Evolutionary conservation across 805 yeast species (phyloP), one percentile per base, ranked within the genome.

Genomic region (Maudiozyma pseudohumilis): DNA sequence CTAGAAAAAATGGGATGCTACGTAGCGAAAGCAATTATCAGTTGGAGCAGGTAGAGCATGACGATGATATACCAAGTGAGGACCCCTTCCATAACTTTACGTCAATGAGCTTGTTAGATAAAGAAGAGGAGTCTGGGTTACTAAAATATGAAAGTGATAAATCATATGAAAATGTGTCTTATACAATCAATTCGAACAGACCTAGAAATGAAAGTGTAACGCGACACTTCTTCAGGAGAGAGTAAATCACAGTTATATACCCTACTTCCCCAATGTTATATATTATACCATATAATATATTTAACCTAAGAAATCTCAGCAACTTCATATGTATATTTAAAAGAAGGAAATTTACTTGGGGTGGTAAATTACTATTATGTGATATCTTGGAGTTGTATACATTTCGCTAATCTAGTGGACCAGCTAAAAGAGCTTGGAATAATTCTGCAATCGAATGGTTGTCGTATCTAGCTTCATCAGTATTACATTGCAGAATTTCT

Each of bases 81-180:
- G 95, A 87, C 59, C 96, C 96, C 2, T 87, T 87, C 58, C 81
- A 76, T 35, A 75, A 77, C 52, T 87, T 87, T 62, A 83, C 78
- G 53, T 86, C 96, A 0, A 82, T 87, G 57, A 85, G 95, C 6
- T 66, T 87, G 49, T 82, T 83, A 49, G 20, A n/a, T 5, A 15
- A 35, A 11, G 87, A 85, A 55, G 79, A 75, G 40, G 85, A 77
- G 32, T 67, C 65, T 30, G 68, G 71, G 31, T 61, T 70, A 4
- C 64, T 71, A 55, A 57, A 68, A 4, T 77, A 73, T 46, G 75
- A 67, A 13, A 62, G 61, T 24, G 63, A 60, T 15, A 62, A 60
- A 32, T 61, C 65, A 0, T 65, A 64, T 41, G 70, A 69, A 2
- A 63, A 62, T 27, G 52, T 66, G 6, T 60, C 67, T 6, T 66